phyloP scores from a whole-genome alignment of 768 basidiomycete genomes.

The Gloeopeniophorella convolvens region DNA sequence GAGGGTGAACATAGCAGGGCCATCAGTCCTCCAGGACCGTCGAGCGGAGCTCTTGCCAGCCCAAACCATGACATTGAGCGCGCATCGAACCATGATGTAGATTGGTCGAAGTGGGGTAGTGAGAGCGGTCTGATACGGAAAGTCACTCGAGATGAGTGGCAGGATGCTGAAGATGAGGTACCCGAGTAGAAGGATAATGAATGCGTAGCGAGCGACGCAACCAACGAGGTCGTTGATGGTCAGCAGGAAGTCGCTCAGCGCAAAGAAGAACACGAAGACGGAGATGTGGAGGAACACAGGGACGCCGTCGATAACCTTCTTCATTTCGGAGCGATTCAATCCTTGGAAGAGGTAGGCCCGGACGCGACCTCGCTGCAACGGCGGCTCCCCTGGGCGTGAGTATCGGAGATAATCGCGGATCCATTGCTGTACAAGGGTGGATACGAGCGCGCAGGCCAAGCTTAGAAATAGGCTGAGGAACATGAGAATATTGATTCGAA shows the following conservation, averaged over 20 bases:
- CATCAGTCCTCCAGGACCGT: not conserved
- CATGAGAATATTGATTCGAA: constrained; percentile 11
- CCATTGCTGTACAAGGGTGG: constrained; percentile 15
- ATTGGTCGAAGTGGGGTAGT: constrained; percentile 3
- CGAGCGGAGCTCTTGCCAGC: too few relatives aligned
- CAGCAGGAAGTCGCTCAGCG: constrained; percentile 4
- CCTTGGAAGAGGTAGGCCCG: constrained; percentile 5
- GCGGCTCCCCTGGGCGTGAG: not conserved
- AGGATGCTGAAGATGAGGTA: constrained; percentile 5
- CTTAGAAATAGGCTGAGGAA: constrained; percentile 11
- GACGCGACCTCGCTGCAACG: constrained; percentile 5
- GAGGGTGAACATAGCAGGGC: too few relatives aligned
- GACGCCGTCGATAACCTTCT: constrained; percentile 1
- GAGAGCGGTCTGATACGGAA: constrained; percentile 10
- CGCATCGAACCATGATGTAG: not conserved
- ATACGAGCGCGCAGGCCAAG: constrained; percentile 7
- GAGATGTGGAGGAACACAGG: constrained; percentile 7
- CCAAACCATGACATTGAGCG: too few relatives aligned
- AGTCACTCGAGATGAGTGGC: constrained; percentile 1
- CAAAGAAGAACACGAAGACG: constrained; percentile 9
- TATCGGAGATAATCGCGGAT: not conserved
- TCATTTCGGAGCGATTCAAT: constrained; percentile 5
- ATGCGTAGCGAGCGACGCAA: not conserved
- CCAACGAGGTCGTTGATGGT: not conserved
- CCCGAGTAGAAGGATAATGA: not conserved